A percentile compares a stretch with the other conserved stretches of the same genome.
phyloP scores from a whole-genome alignment of 768 basidiomycete genomes.

The Exidia glandulosa region DNA sequence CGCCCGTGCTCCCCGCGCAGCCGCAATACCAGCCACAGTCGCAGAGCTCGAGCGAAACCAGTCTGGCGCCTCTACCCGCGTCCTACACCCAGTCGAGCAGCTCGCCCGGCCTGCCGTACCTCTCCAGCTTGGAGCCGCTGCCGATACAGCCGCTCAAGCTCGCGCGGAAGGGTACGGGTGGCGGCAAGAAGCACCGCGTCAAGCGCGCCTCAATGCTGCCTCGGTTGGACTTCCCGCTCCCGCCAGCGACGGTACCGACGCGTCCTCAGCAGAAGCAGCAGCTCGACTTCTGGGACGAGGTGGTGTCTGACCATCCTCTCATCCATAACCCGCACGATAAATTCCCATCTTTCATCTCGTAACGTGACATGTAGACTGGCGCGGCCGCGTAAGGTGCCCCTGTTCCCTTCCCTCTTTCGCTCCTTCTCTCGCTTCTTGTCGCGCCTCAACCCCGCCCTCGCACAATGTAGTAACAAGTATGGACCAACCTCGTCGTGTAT shows the following conservation, averaged over 20 bases:
- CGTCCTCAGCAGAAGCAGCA: not conserved
- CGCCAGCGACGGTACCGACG: not conserved
- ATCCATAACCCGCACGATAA: too few relatives aligned
- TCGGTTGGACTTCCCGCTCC: not conserved
- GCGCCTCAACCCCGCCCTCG: too few relatives aligned
- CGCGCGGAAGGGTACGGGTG: not conserved
- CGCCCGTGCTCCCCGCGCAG: not conserved
- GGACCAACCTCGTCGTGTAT: too few relatives aligned
- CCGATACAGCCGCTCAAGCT: not conserved
- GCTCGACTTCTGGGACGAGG: not conserved
- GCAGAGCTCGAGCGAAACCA: not conserved
- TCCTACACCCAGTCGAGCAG: not conserved
- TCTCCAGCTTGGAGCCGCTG: not conserved
- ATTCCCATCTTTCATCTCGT: too few relatives aligned
- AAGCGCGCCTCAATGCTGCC: not conserved
- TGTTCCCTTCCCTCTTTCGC: too few relatives aligned
- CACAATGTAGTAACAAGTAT: too few relatives aligned
- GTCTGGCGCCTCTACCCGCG: not conserved
- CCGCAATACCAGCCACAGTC: not conserved
- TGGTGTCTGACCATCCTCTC: too few relatives aligned
- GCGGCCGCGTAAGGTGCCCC: too few relatives aligned
- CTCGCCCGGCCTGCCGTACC: not conserved
- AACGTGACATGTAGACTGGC: too few relatives aligned
- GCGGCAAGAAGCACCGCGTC: not conserved
- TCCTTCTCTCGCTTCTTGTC: too few relatives aligned